These are phyloP conservation scores for Crassisporium funariophilum DNA, from an alignment of 768 basidiomycete genomes.

Conservation along the genomic window DNA sequence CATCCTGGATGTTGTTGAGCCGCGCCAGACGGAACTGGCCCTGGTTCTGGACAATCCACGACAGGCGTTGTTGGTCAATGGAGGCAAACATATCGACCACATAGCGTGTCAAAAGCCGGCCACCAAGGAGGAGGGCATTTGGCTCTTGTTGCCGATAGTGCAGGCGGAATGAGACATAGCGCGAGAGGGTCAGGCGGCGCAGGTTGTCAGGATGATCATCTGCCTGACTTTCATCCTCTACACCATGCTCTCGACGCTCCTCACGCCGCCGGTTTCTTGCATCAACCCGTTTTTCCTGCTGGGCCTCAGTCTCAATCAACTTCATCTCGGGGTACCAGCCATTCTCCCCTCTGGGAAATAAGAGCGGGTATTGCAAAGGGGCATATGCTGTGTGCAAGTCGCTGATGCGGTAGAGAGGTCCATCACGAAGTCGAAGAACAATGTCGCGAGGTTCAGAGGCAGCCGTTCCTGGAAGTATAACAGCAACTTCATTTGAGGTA, in stretches of 20 bases:
- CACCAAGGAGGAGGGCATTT: conserved; percentile 31
- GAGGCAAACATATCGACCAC: conserved; percentile 39
- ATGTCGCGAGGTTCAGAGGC: conserved; percentile 17
- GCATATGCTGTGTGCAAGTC: conserved; percentile 24
- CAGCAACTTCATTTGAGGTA: background rate
- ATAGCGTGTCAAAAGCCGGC: conserved; percentile 40
- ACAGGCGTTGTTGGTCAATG: conserved; percentile 38
- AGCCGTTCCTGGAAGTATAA: conserved; percentile 9
- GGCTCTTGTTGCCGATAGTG: conserved; percentile 28
- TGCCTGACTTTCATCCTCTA: background rate
- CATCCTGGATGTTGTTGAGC: conserved; percentile 32
- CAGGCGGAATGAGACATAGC: conserved; percentile 34
- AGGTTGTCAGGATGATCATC: background rate
- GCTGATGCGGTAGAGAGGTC: conserved; percentile 20
- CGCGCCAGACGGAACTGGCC: conserved; percentile 31
- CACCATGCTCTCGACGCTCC: conserved; percentile 2
- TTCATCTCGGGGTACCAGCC: conserved; percentile 32
- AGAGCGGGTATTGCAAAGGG: conserved; percentile 25
- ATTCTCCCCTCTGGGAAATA: conserved; percentile 24
- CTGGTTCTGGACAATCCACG: conserved; percentile 36
- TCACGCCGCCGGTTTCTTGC: background rate
- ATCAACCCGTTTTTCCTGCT: conserved; percentile 26
- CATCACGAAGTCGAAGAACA: conserved; percentile 12
- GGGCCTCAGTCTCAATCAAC: conserved; percentile 26
- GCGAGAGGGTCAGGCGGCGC: conserved; percentile 27